phyloP scores from a whole-genome alignment of 1,284 basidiomycete species.

The Neotropicomus parvogracilis region DNA sequence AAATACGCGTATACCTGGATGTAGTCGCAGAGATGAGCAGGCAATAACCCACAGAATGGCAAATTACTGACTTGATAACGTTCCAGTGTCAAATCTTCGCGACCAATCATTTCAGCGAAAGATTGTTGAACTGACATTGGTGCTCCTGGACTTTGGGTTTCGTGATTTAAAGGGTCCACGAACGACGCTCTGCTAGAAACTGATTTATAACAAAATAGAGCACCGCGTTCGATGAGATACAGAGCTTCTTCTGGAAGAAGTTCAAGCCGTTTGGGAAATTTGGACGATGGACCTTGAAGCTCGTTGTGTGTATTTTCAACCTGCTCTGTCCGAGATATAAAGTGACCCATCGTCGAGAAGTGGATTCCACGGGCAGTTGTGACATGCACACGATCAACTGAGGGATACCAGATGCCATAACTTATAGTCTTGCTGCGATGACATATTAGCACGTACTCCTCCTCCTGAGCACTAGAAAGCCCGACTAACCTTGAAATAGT shows the following conservation, averaged over 20 bases:
- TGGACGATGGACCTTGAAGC: constrained; percentile 28
- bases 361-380: constrained; percentile 72
- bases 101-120: constrained; percentile 79
- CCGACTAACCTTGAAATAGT: constrained; percentile 65
- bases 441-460: constrained; percentile 8
- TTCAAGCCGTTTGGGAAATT: constrained; percentile 63
- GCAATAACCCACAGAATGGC: neutral
- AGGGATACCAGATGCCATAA: constrained; percentile 70
- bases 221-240: constrained; percentile 88
- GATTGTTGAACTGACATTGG: constrained; percentile 92
- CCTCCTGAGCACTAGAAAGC: neutral
- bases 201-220: constrained; percentile 77
- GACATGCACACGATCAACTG: constrained; percentile 62
- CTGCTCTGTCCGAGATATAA: constrained; percentile 41
- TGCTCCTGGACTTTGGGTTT: constrained; percentile 46
- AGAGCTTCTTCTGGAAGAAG: constrained; percentile 92
- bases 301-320: constrained; percentile 16
- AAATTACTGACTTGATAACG: constrained; percentile 70
- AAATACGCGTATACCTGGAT: constrained; percentile 87
- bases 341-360: constrained; percentile 77
- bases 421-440: constrained; percentile 64
- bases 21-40: constrained; percentile 4
- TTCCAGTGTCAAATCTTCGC: constrained; percentile 75
- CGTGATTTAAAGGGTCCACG: constrained; percentile 32
- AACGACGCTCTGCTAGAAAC: constrained; percentile 19